These are phyloP conservation scores for Colletotrichum sp. DNA, from an alignment of 2,329 filamentous ascomycete species.

Conservation along the genomic window DNA sequence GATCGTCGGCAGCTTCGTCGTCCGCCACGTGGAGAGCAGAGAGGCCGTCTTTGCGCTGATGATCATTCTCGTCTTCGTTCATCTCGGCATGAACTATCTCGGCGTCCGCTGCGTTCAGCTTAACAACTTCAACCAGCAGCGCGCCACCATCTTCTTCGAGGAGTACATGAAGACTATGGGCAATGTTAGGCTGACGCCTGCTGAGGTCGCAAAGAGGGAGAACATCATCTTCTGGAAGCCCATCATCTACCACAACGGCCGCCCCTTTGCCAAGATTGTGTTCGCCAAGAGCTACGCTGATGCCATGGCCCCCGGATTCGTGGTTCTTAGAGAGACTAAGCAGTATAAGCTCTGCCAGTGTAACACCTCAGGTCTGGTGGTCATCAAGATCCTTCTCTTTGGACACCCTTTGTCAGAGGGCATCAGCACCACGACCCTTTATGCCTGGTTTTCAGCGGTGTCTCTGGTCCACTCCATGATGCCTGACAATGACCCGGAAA, in stretches of 20 bases:
- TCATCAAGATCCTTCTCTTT: constrained; percentile 13
- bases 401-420: neutral
- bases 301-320: neutral
- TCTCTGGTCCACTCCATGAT: neutral
- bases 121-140: constrained; percentile 83
- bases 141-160: constrained; percentile 79
- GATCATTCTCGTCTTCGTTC: constrained; percentile 72
- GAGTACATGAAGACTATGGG: constrained; percentile 54
- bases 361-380: neutral
- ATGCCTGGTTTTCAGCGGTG: neutral
- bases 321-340: neutral
- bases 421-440: neutral
- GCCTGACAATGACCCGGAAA: neutral
- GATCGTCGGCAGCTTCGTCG: constrained; percentile 81
- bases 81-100: constrained; percentile 84
- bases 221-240: constrained; percentile 60
- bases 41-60: constrained; percentile 76
- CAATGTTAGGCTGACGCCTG: constrained; percentile 62
- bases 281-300: constrained; percentile 47
- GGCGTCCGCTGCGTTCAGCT: constrained; percentile 87
- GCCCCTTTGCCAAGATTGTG: constrained; percentile 39
- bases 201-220: constrained; percentile 68
- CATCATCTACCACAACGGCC: constrained; percentile 25
- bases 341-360: neutral
- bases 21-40: constrained; percentile 75